Base-by-base conservation (phyloP, 106 monocot species). In the Dioscorea alata region DNA sequence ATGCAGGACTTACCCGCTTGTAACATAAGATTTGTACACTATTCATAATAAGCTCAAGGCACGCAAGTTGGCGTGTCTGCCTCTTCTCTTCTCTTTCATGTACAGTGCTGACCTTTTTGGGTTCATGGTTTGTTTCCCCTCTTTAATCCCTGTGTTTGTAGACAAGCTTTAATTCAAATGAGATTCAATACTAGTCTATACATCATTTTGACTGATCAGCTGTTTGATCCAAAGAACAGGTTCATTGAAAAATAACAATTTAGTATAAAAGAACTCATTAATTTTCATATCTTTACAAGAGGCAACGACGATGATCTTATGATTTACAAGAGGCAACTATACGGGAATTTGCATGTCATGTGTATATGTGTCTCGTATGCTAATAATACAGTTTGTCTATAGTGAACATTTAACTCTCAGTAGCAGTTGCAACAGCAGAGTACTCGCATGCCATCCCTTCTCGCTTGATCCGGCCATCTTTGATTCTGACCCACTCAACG, bases 401-500 rank as follows among this genome's bases (percentile, higher is more conserved):
- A 42, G 42, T 10, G 10, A 42, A 42, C 9, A 42, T 1, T 42
- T 10, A 42, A 42, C 42, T 42, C 54, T 54, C 7, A 50, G 19
- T 61, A 16, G 23, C 57, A n/a, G 23, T 74, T 23, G 70, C 13
- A 58, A 81, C 75, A 34, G 60, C 18, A 48, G 61, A 12, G 48
- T 88, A 88, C 32, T 75, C 71, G 23, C 75, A 81, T 4, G 76
- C 52, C 3, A 63, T 1, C 15, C n/a, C 67, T 24, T 72, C 80
- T 5, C 3, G 25, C n/a, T 69, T 58, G 18, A 17, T 35, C 9
- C 22, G 49, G 9, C 28, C 61, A 70, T 68, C 70, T 71, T 50
- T 82, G 20, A 82, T 49, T 62, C 63, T 70, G 42, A 70, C 61
- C 88, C 88, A 84, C 16, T 74, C 77, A 54, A 80, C 42, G 21